A percentile compares a stretch with the other conserved stretches of the same genome.
Conservation (phyloP, 768 basidiomycete genomes). For the Rhodotorula kratochvilovae region DNA sequence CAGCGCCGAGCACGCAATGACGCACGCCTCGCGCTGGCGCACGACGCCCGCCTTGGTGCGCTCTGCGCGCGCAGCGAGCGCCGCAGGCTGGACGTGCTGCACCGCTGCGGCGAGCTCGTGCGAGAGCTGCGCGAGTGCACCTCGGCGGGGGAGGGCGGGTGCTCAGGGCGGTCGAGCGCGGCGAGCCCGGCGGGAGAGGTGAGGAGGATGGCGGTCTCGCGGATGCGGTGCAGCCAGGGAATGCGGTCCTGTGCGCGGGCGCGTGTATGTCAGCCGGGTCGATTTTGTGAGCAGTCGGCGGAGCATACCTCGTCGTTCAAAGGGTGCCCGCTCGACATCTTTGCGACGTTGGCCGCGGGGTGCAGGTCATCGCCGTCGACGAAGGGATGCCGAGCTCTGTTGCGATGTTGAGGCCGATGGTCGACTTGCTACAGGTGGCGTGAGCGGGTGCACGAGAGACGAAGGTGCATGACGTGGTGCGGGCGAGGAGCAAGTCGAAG, state of each 20-base stretch:
- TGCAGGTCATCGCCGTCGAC: constrained; percentile 87
- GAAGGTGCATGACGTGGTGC: neutral
- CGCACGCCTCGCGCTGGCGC: constrained; percentile 54
- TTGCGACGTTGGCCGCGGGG: constrained; percentile 70
- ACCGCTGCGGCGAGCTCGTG: constrained; percentile 23
- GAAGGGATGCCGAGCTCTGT: constrained; percentile 61
- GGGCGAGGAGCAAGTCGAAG: neutral
- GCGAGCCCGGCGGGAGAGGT: constrained; percentile 15
- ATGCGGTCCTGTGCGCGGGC: constrained; percentile 56
- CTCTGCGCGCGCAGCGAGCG: constrained; percentile 8
- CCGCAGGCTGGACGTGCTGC: constrained; percentile 10
- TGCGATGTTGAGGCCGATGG: constrained; percentile 62
- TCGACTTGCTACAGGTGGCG: constrained; percentile 47
- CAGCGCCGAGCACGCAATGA: constrained; percentile 81
- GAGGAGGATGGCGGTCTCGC: constrained; percentile 55
- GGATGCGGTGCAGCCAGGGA: constrained; percentile 77
- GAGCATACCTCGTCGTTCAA: constrained; percentile 58
- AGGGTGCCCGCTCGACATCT: constrained; percentile 74
- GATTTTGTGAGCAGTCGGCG: neutral
- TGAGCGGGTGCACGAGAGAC: neutral
- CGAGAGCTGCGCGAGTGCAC: neutral
- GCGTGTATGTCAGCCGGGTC: neutral
- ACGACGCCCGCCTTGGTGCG: constrained; percentile 25
- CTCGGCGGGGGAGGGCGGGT: neutral
- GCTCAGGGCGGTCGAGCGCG: constrained; percentile 12